Evolutionary conservation across 1,284 basidiomycete species (phyloP).

Genomic region (Leccinum griseonigrum): DNA sequence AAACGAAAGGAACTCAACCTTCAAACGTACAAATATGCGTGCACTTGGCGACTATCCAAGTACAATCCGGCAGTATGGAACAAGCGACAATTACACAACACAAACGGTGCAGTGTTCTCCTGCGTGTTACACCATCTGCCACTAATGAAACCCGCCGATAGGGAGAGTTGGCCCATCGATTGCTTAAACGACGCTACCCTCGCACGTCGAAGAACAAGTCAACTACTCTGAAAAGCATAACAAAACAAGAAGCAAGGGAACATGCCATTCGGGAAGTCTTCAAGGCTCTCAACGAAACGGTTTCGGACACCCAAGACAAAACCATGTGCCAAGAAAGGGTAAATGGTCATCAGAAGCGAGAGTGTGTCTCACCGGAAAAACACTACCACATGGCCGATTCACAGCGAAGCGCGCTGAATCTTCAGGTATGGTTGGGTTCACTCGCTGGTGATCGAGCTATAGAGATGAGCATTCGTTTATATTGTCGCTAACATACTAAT

Average conservation of each 20-base stretch:
- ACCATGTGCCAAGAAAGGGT: not conserved
- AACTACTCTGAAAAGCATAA: not conserved
- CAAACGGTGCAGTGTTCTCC: not conserved
- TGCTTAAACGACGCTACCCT: not conserved
- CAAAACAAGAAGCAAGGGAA: not conserved
- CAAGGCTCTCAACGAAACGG: not conserved
- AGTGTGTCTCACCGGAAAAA: too few species aligned
- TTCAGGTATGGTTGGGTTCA: not conserved
- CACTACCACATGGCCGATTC: too few species aligned
- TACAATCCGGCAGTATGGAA: not conserved
- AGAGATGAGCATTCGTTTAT: not conserved
- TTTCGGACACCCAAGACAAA: not conserved
- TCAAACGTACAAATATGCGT: not conserved
- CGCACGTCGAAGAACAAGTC: not conserved
- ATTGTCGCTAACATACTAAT: not conserved
- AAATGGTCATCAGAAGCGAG: not conserved
- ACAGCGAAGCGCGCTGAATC: too few species aligned
- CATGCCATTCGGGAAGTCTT: not conserved
- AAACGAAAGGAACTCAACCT: not conserved
- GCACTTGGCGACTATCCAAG: not conserved
- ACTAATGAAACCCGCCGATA: not conserved
- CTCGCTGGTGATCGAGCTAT: not conserved
- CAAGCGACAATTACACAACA: not conserved
- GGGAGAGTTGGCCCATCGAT: not conserved
- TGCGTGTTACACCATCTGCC: not conserved